These are phyloP conservation scores for Podospora sp. DNA, from an alignment of 495 filamentous ascomycete species.

Conservation along the genomic window DNA sequence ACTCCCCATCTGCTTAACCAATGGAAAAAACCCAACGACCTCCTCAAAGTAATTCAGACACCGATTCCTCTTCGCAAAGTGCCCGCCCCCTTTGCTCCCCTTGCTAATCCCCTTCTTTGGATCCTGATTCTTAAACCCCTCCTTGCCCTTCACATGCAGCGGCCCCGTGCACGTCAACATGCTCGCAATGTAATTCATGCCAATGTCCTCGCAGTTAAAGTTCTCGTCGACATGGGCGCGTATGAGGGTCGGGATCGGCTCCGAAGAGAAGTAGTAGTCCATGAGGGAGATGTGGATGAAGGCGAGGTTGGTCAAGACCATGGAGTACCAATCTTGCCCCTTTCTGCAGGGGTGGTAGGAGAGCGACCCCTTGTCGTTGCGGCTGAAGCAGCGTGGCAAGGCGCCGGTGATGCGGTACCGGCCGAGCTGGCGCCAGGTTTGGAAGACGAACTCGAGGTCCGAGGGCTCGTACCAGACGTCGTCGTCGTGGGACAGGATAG, in stretches of 20 bases:
- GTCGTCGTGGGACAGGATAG: slow-evolving; percentile 27
- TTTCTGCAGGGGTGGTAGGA: slow-evolving; percentile 21
- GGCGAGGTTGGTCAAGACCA: slow-evolving; percentile 26
- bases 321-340: slow-evolving; percentile 17
- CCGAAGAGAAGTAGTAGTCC: slow-evolving; percentile 27
- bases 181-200: slow-evolving; percentile 25
- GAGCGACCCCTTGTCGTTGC: slow-evolving; percentile 11
- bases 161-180: slow-evolving; percentile 28
- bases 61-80: slow-evolving; percentile 16
- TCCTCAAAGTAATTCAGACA: slow-evolving; percentile 24
- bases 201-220: slow-evolving; percentile 31
- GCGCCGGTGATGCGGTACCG: slow-evolving; percentile 26
- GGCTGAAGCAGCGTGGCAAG: slow-evolving; percentile 23
- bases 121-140: slow-evolving; percentile 17
- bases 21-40: slow-evolving; percentile 22
- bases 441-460: slow-evolving; percentile 32
- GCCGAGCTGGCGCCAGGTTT: slow-evolving; percentile 26
- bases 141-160: slow-evolving; percentile 21
- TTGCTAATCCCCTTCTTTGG: slow-evolving; percentile 27
- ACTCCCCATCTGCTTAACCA: slow-evolving; percentile 19
- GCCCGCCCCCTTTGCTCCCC: slow-evolving; percentile 18
- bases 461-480: slow-evolving; percentile 24
- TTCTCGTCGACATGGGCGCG: slow-evolving; percentile 26
- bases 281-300: slow-evolving; percentile 28
- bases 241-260: slow-evolving; percentile 22